Base-by-base conservation (phyloP, 306 rosid genomes). In the Castanopsis chinensis region DNA sequence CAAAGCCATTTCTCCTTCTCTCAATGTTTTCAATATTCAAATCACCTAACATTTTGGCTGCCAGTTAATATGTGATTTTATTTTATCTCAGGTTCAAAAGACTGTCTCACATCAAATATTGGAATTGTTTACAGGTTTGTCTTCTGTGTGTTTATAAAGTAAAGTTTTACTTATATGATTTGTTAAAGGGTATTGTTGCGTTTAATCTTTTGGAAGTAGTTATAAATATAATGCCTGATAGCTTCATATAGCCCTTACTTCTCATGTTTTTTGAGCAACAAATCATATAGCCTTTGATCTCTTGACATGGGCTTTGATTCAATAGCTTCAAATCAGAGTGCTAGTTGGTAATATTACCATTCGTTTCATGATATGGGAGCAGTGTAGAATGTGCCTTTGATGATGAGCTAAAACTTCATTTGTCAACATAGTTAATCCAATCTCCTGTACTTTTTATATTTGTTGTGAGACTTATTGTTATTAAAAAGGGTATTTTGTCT, bases 41-140 rank as follows among this genome's bases (percentile, higher is more conserved):
- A 20, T 59, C 17, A 23, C 32, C 32, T 23, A 59, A 21, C 30
- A 21, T 59, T 59, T 59, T 59, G 25, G 28, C 32, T 17, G 75
- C 69, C 52, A 33, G 27, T 75, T 2, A 13, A 15, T 67, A 53
- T 73, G 11, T 14, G 51, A 43, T 37, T 72, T 63, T 76, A 45
- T 83, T 74, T 79, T 65, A 67, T 78, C 72, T 80, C 91, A 96
- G 98, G 94, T 96, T 76, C 93, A 91, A 71, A 96, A 96, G 78
- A 71, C 98, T 74, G 80, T 65, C 82, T 96, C 82, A 93, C 99
- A 56, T 96, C 98, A 81, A 91, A 96, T 79, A 93, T 93, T 43
- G 99, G 99, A 74, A 96, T 96, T 49, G 99, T 96, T 64, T 96
- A 91, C 88, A 96, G 97, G 98, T 96, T 75, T 78, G 87, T 68